A percentile compares a stretch with the other conserved stretches of the same genome.
phyloP scores from a whole-genome alignment of 345 rosid species.

The Xanthoceras sorbifolium region DNA sequence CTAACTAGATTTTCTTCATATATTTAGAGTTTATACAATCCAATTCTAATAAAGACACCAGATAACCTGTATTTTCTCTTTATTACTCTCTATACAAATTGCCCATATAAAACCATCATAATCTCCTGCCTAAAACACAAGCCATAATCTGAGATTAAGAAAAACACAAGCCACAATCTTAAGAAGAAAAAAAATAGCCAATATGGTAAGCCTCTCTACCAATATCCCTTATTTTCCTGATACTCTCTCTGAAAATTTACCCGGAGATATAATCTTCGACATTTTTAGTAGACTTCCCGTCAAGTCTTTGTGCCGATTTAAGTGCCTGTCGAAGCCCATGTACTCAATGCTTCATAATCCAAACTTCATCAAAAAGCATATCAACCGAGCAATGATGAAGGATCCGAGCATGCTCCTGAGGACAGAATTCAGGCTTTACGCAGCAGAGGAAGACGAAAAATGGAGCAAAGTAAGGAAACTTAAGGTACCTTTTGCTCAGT shows the following conservation, averaged over 20 bases:
- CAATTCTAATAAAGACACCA: too few relatives aligned
- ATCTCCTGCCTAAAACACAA: neutral
- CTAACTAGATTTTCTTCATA: too few relatives aligned
- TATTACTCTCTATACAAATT: too few relatives aligned
- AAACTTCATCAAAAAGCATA: slow-evolving; percentile 16
- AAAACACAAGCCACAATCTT: neutral
- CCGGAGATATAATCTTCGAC: slow-evolving; percentile 16
- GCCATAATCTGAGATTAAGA: too few relatives aligned
- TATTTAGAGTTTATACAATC: too few relatives aligned
- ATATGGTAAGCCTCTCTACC: neutral
- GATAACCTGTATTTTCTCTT: too few relatives aligned
- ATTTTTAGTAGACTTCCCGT: slow-evolving; percentile 24
- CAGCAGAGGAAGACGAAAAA: slow-evolving; percentile 11
- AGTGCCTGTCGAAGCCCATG: slow-evolving; percentile 23
- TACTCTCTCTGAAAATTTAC: slow-evolving; percentile 13
- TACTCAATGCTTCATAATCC: slow-evolving; percentile 11
- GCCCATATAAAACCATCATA: neutral
- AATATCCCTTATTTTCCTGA: neutral
- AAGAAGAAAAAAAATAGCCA: too few relatives aligned
- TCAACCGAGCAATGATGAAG: neutral
- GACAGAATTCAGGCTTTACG: slow-evolving; percentile 18
- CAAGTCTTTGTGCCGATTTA: slow-evolving; percentile 21
- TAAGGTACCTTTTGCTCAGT: slow-evolving; percentile 13
- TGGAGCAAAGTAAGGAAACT: slow-evolving; percentile 21
- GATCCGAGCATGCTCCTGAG: slow-evolving; percentile 24